Conservation (phyloP, 345 rosid species). For the sweet orange (Citrus sinensis) region DNA sequence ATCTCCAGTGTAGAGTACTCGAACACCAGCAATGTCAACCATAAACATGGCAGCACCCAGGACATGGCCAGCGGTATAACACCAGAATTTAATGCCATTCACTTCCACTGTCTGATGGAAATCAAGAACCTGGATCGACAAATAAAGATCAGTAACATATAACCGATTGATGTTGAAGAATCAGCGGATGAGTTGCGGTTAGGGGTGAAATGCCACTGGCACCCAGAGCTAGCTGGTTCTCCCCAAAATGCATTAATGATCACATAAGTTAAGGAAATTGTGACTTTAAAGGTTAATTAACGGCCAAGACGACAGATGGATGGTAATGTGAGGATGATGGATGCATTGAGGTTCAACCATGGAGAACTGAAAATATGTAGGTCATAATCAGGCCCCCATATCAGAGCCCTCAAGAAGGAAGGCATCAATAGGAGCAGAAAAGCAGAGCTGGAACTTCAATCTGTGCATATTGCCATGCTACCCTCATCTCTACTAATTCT, state of each 20-base stretch:
- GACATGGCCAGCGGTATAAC: conserved; percentile 97
- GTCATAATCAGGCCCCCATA: conserved; percentile 1
- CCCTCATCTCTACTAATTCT: conserved; percentile 2
- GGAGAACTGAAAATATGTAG: background rate
- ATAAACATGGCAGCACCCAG: conserved; percentile 99
- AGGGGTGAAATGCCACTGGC: too few species aligned
- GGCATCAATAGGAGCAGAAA: background rate
- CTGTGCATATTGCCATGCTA: background rate
- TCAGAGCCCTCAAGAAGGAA: background rate
- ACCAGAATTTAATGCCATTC: conserved; percentile 92
- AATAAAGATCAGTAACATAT: background rate
- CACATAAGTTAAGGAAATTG: too few species aligned
- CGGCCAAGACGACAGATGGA: background rate
- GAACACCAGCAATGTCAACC: conserved; percentile 94
- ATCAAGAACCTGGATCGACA: conserved; percentile 60
- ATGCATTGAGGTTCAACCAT: background rate
- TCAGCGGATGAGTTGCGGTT: too few species aligned
- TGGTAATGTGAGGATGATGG: background rate
- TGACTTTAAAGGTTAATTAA: background rate
- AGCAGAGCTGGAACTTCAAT: background rate
- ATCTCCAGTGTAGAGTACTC: conserved; percentile 91
- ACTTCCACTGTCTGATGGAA: conserved; percentile 93
- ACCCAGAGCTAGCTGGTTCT: too few species aligned
- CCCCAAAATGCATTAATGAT: background rate
- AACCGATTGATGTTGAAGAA: too few species aligned